Percentiles rank a stretch among this genome's conserved stretches.
Conservation (phyloP, 2,329 filamentous ascomycete species). For the Pleoardoris graminearum region DNA sequence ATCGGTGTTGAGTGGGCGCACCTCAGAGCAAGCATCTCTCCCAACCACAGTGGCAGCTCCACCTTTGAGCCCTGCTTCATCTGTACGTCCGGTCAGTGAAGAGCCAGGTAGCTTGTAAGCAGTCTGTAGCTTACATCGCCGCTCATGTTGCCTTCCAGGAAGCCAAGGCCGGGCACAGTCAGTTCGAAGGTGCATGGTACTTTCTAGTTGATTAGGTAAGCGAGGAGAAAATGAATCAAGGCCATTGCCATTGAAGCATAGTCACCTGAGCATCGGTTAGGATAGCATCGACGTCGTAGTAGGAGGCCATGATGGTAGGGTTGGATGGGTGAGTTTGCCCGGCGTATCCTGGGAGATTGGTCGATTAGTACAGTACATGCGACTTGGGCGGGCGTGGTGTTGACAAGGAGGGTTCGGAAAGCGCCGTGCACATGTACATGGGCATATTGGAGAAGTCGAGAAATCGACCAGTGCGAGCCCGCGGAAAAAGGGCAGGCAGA, state of each 20-base stretch:
- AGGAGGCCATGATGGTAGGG: slow-evolving; percentile 57
- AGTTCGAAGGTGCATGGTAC: slow-evolving; percentile 94
- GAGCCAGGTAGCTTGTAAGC: too few species aligned
- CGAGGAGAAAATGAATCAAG: background rate
- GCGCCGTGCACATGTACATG: too few species aligned
- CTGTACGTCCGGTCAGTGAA: too few species aligned
- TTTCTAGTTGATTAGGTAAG: slow-evolving; percentile 63
- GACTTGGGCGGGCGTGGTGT: too few species aligned
- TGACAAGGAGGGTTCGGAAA: too few species aligned
- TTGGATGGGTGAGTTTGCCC: too few species aligned
- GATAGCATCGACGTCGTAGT: slow-evolving; percentile 85
- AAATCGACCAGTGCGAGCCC: background rate
- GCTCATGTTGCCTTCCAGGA: slow-evolving; percentile 81
- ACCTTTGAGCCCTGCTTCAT: slow-evolving; percentile 82
- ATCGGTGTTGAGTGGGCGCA: slow-evolving; percentile 24
- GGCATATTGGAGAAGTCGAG: too few species aligned
- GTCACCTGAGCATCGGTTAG: slow-evolving; percentile 78
- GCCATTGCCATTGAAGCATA: background rate
- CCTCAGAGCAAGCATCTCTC: slow-evolving; percentile 84
- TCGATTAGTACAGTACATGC: too few species aligned
- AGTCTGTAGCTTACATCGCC: too few species aligned
- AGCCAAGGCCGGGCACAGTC: slow-evolving; percentile 82
- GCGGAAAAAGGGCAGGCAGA: background rate
- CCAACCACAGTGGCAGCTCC: slow-evolving; percentile 88
- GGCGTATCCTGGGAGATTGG: too few species aligned